These are phyloP conservation scores for Peribolospora baueri DNA, from an alignment of 768 basidiomycete species.

Conservation along the genomic window DNA sequence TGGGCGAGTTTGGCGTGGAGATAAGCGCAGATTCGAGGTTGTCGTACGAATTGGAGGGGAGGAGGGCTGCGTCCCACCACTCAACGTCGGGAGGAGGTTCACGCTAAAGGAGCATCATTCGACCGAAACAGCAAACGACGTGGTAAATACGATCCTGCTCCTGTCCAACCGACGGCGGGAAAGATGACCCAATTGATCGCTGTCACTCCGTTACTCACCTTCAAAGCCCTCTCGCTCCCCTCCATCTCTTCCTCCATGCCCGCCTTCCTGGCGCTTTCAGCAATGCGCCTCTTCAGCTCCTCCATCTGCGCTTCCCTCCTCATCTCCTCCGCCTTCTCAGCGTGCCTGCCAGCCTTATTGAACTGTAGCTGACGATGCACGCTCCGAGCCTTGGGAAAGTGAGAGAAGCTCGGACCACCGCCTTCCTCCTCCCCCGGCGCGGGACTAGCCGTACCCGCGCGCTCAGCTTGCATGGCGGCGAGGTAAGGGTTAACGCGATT, in stretches of 20 bases:
- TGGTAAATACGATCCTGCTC: neutral
- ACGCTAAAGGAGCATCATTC: constrained; percentile 27
- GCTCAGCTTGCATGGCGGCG: constrained; percentile 22
- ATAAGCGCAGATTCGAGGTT: neutral
- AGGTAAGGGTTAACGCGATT: constrained; percentile 22
- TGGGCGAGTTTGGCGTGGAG: constrained; percentile 27
- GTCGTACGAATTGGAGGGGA: constrained; percentile 56
- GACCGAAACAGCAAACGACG: neutral
- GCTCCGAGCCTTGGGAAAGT: too few relatives aligned
- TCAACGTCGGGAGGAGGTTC: constrained; percentile 69
- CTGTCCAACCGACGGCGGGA: neutral
- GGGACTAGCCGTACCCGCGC: constrained; percentile 36
- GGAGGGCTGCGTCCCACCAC: constrained; percentile 86
- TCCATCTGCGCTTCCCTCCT: constrained; percentile 50
- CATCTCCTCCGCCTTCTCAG: constrained; percentile 24
- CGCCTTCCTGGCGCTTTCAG: constrained; percentile 74
- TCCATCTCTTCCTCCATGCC: constrained; percentile 75
- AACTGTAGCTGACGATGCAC: constrained; percentile 34
- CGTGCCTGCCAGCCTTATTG: constrained; percentile 71
- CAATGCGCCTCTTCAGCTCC: constrained; percentile 73
- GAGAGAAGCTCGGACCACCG: constrained; percentile 19
- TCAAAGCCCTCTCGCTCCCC: constrained; percentile 55
- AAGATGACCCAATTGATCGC: neutral
- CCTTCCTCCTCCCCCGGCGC: constrained; percentile 34
- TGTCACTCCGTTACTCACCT: constrained; percentile 27